Conservation (phyloP, 1,139 yeast species). For the Sporopachydermia cereana region DNA sequence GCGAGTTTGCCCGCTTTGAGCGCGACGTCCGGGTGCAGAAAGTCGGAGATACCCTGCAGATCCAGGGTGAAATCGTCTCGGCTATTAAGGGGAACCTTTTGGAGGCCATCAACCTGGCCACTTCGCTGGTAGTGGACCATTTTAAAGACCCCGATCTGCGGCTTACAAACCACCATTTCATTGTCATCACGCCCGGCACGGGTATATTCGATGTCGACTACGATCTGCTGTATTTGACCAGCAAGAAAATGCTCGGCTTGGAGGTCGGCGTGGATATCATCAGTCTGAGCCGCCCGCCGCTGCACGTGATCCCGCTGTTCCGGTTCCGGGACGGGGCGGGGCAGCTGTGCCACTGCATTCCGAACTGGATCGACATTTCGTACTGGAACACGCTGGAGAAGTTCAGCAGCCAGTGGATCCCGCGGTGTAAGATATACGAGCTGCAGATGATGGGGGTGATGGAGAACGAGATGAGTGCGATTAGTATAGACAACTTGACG, state of each 20-base stretch:
- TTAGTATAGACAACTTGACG: conserved; percentile 45
- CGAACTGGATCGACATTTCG: conserved; percentile 90
- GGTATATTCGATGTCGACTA: conserved; percentile 90
- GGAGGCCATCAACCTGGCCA: conserved; percentile 78
- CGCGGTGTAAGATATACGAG: conserved; percentile 87
- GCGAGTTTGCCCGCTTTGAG: conserved; percentile 77
- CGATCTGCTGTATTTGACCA: conserved; percentile 60
- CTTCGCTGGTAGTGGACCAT: conserved; percentile 68
- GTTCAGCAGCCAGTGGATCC: conserved; percentile 65
- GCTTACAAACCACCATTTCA: conserved; percentile 77
- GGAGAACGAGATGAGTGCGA: conserved; percentile 72
- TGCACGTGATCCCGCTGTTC: conserved; percentile 84
- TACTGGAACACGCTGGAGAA: conserved; percentile 49
- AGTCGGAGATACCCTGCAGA: conserved; percentile 23
- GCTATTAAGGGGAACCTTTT: conserved; percentile 81
- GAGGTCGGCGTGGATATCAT: conserved; percentile 85
- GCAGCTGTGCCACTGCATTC: conserved; percentile 63
- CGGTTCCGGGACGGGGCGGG: conserved; percentile 44
- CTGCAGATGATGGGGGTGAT: conserved; percentile 97
- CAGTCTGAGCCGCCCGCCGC: conserved; percentile 81
- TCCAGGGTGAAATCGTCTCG: conserved; percentile 59
- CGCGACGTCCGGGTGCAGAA: conserved; percentile 49
- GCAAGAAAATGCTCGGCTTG: conserved; percentile 59
- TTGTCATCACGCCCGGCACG: conserved; percentile 82
- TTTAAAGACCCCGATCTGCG: conserved; percentile 78